Conservation (phyloP, 2,329 filamentous ascomycete genomes). For the Colletotrichum eremochloae region DNA sequence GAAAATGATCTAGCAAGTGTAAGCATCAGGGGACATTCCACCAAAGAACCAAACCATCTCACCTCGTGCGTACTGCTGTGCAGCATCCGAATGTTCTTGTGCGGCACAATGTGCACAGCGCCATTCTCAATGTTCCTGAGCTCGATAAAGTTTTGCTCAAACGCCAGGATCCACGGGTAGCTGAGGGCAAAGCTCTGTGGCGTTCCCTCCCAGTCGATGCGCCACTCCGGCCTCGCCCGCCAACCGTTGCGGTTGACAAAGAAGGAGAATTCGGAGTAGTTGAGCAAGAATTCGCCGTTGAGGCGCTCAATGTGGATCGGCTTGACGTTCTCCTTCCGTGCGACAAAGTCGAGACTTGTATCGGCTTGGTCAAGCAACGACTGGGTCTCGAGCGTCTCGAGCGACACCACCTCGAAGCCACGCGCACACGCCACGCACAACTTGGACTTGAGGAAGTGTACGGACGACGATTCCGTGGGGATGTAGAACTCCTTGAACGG, state of each 20-base stretch:
- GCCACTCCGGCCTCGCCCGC: conserved; percentile 96
- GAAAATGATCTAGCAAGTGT: conserved; percentile 82
- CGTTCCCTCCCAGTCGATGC: conserved; percentile 96
- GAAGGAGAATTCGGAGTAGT: conserved; percentile 99
- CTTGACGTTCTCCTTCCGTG: conserved; percentile 90
- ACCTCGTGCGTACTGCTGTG: conserved; percentile 98
- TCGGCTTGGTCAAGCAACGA: conserved; percentile 97
- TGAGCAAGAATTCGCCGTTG: conserved; percentile 96
- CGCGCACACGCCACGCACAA: conserved; percentile 95
- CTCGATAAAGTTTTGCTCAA: conserved; percentile 98
- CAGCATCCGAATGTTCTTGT: conserved; percentile 96
- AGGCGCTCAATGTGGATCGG: conserved; percentile 98
- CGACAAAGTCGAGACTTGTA: conserved; percentile 97
- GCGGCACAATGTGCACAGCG: conserved; percentile 94
- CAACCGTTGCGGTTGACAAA: conserved; percentile 99
- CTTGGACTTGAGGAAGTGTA: conserved; percentile 97
- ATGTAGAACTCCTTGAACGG: conserved; percentile 99
- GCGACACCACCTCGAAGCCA: conserved; percentile 95
- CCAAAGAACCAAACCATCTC: conserved; percentile 50
- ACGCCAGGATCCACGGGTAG: conserved; percentile 96
- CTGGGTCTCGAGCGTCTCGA: conserved; percentile 98
- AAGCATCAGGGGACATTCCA: conserved; percentile 24
- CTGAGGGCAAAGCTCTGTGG: conserved; percentile 94
- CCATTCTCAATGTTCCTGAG: conserved; percentile 95
- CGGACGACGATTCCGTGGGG: conserved; percentile 96